Conservation (phyloP, 2,329 filamentous ascomycete genomes). For the Alternaria novae-zelandiae region DNA sequence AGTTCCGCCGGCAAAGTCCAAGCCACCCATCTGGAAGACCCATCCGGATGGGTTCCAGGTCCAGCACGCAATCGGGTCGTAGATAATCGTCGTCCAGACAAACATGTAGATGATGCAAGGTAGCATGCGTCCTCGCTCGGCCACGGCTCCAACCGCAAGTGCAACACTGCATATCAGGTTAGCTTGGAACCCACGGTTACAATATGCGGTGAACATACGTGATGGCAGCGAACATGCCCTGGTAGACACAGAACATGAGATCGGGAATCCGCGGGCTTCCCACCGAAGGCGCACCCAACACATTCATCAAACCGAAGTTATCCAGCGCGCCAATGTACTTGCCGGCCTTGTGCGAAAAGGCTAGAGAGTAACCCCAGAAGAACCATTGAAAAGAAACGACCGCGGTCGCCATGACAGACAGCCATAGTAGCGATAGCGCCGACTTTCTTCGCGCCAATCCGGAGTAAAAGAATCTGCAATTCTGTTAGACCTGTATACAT, state of each 20-base stretch:
- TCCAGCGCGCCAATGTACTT: conserved; percentile 78
- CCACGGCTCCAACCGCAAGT: conserved; percentile 81
- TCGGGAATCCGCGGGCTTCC: conserved; percentile 78
- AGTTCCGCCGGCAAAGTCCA: conserved; percentile 89
- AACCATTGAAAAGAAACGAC: conserved; percentile 92
- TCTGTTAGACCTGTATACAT: conserved; percentile 3
- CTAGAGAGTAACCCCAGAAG: conserved; percentile 89
- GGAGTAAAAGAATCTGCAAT: conserved; percentile 82
- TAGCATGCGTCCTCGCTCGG: conserved; percentile 86
- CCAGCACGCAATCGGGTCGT: conserved; percentile 94
- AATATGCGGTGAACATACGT: conserved; percentile 66
- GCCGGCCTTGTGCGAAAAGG: conserved; percentile 79
- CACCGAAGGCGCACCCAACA: conserved; percentile 77
- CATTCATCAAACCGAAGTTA: conserved; percentile 80
- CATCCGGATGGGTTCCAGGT: conserved; percentile 88
- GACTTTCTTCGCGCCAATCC: conserved; percentile 89
- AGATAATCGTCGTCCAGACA: conserved; percentile 87
- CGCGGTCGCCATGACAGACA: conserved; percentile 80
- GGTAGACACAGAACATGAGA: conserved; percentile 83
- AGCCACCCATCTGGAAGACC: conserved; percentile 77
- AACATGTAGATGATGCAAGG: conserved; percentile 93
- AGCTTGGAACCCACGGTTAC: not conserved
- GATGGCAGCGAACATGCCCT: conserved; percentile 87
- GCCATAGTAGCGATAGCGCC: conserved; percentile 82
- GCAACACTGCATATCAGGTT: conserved; percentile 65